Conservation (phyloP, 805 yeast species). For the Ascoidea rubescens region DNA sequence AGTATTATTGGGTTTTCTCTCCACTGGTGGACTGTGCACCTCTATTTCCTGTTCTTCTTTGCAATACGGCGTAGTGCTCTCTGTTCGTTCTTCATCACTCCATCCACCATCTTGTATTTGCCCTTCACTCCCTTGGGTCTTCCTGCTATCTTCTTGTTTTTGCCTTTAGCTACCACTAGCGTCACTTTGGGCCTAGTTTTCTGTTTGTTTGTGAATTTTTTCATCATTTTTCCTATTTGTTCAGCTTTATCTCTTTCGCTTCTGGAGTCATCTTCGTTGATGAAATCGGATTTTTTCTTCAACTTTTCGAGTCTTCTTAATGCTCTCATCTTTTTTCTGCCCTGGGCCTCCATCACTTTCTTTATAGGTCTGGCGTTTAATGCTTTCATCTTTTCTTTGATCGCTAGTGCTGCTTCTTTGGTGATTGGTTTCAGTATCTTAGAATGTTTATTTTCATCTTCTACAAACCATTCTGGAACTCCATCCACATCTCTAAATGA, state of each 20-base stretch:
- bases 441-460: constrained; percentile 80
- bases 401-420: constrained; percentile 77
- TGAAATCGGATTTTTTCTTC: constrained; percentile 84
- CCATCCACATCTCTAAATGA: constrained; percentile 86
- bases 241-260: constrained; percentile 91
- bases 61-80: constrained; percentile 83
- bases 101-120: constrained; percentile 98
- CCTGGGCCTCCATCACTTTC: constrained; percentile 96
- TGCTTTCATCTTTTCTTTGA: constrained; percentile 62
- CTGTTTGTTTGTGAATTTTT: constrained; percentile 60
- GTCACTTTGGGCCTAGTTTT: constrained; percentile 70
- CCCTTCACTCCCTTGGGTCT: constrained; percentile 97
- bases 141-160: constrained; percentile 76
- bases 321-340: constrained; percentile 91
- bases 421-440: constrained; percentile 86
- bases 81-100: constrained; percentile 93
- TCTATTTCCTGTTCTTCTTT: constrained; percentile 44
- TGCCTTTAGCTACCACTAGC: constrained; percentile 77
- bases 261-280: constrained; percentile 76
- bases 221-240: constrained; percentile 79
- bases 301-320: constrained; percentile 73
- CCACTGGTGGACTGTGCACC: neutral
- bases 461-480: constrained; percentile 93
- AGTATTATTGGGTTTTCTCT: too few species aligned
- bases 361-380: constrained; percentile 96